Percentiles rank a stretch among this genome's conserved stretches.
Evolutionary conservation across 768 basidiomycete genomes (phyloP).

Genomic region (Lactarius sanguifluus): DNA sequence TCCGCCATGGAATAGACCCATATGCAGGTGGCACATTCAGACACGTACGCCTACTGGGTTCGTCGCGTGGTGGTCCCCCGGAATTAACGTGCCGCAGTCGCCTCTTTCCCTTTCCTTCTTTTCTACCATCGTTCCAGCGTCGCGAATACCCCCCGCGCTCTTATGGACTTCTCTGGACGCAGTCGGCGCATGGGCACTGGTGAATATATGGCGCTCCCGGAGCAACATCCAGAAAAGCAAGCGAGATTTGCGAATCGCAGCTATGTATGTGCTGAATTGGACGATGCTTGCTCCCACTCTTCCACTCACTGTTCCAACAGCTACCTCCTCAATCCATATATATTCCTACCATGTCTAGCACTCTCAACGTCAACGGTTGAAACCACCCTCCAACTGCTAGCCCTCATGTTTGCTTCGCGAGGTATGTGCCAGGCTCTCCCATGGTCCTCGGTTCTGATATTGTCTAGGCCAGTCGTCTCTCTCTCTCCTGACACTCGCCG

Average conservation of each 20-base stretch:
- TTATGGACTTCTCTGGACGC: slow-evolving; percentile 74
- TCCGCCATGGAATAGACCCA: slow-evolving; percentile 74
- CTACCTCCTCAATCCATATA: slow-evolving; percentile 88
- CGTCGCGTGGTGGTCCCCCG: neutral
- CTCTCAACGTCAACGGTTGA: slow-evolving; percentile 82
- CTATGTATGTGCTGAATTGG: slow-evolving; percentile 50
- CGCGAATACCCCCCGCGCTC: slow-evolving; percentile 47
- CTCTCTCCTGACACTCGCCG: slow-evolving; percentile 64
- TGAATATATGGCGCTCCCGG: slow-evolving; percentile 65
- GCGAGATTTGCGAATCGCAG: slow-evolving; percentile 62
- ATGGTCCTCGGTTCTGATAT: neutral
- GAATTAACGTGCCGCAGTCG: slow-evolving; percentile 50
- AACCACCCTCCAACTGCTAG: slow-evolving; percentile 64
- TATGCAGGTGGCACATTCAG: slow-evolving; percentile 85
- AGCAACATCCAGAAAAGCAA: slow-evolving; percentile 48
- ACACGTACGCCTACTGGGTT: slow-evolving; percentile 58
- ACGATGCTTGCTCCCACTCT: neutral
- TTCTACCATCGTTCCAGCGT: slow-evolving; percentile 63
- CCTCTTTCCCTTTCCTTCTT: slow-evolving; percentile 77
- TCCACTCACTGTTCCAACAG: slow-evolving; percentile 42
- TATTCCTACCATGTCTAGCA: slow-evolving; percentile 75
- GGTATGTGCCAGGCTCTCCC: slow-evolving; percentile 41
- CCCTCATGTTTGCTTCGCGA: slow-evolving; percentile 69
- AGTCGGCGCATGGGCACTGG: slow-evolving; percentile 64
- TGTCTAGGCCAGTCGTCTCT: slow-evolving; percentile 55